Evolutionary conservation across 2,329 filamentous ascomycete genomes (phyloP), one percentile per base, ranked within the genome.

Genomic region (Trichothecium sympodiale): DNA sequence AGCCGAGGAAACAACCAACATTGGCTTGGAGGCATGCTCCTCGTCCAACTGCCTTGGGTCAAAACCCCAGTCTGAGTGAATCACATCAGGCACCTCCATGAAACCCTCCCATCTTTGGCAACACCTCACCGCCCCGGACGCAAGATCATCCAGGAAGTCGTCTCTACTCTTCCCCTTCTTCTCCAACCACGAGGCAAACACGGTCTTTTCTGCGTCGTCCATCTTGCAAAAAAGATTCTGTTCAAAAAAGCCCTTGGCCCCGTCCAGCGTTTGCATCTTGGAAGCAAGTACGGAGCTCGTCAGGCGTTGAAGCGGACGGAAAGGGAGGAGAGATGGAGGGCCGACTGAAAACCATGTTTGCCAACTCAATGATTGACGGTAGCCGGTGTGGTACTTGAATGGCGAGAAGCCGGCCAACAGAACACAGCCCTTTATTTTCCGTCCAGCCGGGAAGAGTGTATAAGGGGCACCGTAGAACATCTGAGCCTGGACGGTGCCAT

Each of bases 31-130:
- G 4, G 38, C 39, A 28, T 46, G 44, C 6, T 42, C 34, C 2
- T 39, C 35, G 17, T 46, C 44, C 2, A 49, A 32, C 15, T 3
- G 30, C 27, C 3, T 45, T 42, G n/a, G 32, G 6, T 42, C 37
- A 28, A 47, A 47, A 3, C 46, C 47, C 46, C 47, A 48, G 20
- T 48, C 45, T 2, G 43, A 42, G 36, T 46, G 42, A 15, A 50
- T 38, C 17, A 47, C 42, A 30, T 47, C 46, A 2, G 43, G 39
- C 25, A 46, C 45, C 16, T 50, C 45, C 33, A 46, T 41, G 17
- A 48, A 50, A 6, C 46, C 47, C 17, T 46, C 44, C 45, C 46
- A 50, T n/a, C 42, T 41, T 9, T 37, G 15, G 18, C 33, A 41
- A 15, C 35, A 43, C 31, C 23, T 34, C 15, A 47, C 34, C 1